Conservation (phyloP, 2,329 filamentous ascomycete genomes). For the Penicillium griseofulvum region DNA sequence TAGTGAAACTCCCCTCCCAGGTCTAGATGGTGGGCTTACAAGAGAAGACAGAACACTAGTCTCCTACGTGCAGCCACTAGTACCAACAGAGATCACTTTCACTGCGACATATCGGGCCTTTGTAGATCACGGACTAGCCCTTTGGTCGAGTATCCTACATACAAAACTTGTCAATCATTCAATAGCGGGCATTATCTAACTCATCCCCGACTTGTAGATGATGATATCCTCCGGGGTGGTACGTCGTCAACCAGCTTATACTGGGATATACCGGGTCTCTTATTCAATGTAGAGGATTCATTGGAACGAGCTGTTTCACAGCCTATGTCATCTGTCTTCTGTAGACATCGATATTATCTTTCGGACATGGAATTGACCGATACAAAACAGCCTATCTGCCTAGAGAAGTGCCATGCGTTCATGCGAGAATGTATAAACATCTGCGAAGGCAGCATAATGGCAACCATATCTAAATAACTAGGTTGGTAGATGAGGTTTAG, state of each 20-base stretch:
- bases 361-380: neutral
- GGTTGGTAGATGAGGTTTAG: neutral
- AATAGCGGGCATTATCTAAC: slow-evolving; percentile 12
- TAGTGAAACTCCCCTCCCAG: slow-evolving; percentile 12
- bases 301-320: neutral
- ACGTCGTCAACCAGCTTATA: slow-evolving; percentile 7
- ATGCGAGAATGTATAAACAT: too few relatives aligned
- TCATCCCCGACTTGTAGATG: slow-evolving; percentile 10
- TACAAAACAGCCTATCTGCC: neutral
- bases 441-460: neutral
- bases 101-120: slow-evolving; percentile 31
- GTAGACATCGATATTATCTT: neutral
- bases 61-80: slow-evolving; percentile 4
- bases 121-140: slow-evolving; percentile 35
- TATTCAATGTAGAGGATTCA: neutral
- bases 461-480: too few relatives aligned
- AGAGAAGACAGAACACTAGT: slow-evolving; percentile 13
- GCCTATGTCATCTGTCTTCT: neutral
- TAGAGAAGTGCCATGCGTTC: neutral
- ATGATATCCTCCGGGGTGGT: slow-evolving; percentile 13
- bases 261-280: neutral
- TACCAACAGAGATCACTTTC: slow-evolving; percentile 34
- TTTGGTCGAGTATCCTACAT: slow-evolving; percentile 29
- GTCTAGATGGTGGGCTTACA: neutral
- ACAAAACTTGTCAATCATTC: slow-evolving; percentile 16